Conservation (phyloP, 2,329 filamentous ascomycete species). For the Endocalyx cinctus region DNA sequence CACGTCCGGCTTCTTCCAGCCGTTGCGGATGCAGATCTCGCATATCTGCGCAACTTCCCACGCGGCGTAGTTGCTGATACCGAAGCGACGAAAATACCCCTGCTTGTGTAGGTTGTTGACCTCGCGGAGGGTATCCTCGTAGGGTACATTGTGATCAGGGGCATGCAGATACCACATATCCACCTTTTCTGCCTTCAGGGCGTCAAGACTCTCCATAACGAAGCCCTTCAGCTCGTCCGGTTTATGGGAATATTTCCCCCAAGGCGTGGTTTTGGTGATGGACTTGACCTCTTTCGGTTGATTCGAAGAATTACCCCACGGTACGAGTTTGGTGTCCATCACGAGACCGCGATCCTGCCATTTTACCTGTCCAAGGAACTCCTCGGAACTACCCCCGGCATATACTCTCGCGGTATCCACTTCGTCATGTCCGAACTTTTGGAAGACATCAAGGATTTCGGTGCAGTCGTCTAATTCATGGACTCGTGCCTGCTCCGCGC, state of each 20-base stretch:
- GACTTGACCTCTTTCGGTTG: no score
- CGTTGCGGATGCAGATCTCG: conserved; percentile 36
- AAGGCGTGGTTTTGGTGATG: conserved; percentile 3
- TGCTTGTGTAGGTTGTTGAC: conserved; percentile 34
- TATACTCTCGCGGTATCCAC: conserved; percentile 61
- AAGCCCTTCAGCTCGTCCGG: conserved; percentile 22
- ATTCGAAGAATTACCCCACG: no score
- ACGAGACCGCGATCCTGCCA: conserved; percentile 34
- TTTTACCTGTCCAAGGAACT: conserved; percentile 35
- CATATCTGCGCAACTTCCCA: conserved; percentile 39
- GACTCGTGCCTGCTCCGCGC: no score
- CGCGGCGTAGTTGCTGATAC: conserved; percentile 41
- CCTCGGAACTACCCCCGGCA: conserved; percentile 59
- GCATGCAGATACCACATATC: conserved; percentile 28
- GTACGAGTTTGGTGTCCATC: conserved; percentile 41
- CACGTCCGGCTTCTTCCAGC: conserved; percentile 37
- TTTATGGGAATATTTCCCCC: conserved; percentile 16
- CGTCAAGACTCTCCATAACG: conserved; percentile 28
- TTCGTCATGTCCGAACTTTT: conserved; percentile 62
- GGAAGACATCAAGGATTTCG: conserved; percentile 59
- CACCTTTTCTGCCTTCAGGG: conserved; percentile 16
- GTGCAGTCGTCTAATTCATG: no score
- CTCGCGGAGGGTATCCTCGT: conserved; percentile 35
- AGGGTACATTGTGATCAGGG: conserved; percentile 38
- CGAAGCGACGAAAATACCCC: conserved; percentile 32